Percentiles rank a stretch among this genome's conserved stretches.
Evolutionary conservation across 768 basidiomycete species (phyloP).

Genomic region (Termitomyces sp.): DNA sequence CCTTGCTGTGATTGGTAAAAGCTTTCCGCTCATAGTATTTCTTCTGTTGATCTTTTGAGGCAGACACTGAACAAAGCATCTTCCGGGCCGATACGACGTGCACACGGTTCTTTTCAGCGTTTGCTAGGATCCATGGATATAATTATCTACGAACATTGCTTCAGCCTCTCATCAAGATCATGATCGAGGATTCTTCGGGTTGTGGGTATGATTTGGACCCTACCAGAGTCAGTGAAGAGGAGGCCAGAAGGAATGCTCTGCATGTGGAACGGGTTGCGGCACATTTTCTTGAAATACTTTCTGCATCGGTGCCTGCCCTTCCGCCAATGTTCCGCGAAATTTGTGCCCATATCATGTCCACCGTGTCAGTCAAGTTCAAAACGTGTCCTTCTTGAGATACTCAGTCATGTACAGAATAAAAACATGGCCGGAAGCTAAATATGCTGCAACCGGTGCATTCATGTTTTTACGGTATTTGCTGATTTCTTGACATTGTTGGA

Average conservation of each 20-base stretch:
- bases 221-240: constrained; percentile 50
- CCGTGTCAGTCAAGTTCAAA: constrained; percentile 54
- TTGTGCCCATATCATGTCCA: constrained; percentile 73
- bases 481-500: neutral
- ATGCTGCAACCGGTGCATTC: constrained; percentile 83
- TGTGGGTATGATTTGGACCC: constrained; percentile 82
- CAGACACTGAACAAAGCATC: constrained; percentile 76
- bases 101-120: constrained; percentile 82
- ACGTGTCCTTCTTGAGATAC: neutral
- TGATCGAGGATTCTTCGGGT: constrained; percentile 69
- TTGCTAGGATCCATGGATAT: constrained; percentile 89
- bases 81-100: constrained; percentile 89
- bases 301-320: constrained; percentile 62
- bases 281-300: constrained; percentile 73
- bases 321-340: constrained; percentile 90
- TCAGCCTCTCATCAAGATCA: constrained; percentile 70
- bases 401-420: constrained; percentile 37
- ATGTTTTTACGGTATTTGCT: constrained; percentile 73
- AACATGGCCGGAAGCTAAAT: constrained; percentile 78
- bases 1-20: constrained; percentile 68
- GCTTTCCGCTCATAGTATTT: neutral
- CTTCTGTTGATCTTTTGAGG: constrained; percentile 4
- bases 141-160: constrained; percentile 83
- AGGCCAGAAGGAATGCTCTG: constrained; percentile 62
- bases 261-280: constrained; percentile 73